phyloP scores from a whole-genome alignment of 2,329 filamentous ascomycete species.

The Fusarium lyarnte region DNA sequence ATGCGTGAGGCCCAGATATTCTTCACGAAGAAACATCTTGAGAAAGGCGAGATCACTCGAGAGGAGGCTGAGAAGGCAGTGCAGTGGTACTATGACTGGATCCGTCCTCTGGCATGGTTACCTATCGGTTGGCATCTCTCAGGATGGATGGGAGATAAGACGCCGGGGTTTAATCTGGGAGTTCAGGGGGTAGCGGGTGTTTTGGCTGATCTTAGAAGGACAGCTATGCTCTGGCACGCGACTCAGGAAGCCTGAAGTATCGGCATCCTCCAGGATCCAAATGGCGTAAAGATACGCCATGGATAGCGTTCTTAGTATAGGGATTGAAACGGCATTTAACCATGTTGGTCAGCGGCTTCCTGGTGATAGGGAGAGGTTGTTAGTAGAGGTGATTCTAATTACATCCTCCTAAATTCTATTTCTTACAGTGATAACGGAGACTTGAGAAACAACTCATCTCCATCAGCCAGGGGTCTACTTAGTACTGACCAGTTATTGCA shows the following conservation, averaged over 20 bases:
- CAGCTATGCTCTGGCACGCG: not conserved
- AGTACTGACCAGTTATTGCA: too few relatives aligned
- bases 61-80: not conserved
- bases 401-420: not conserved
- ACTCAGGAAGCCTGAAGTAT: not conserved
- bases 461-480: too few relatives aligned
- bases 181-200: not conserved
- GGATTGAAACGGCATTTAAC: too few relatives aligned
- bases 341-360: too few relatives aligned
- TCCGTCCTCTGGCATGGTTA: not conserved
- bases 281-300: too few relatives aligned
- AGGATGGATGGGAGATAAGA: not conserved
- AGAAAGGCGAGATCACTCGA: not conserved
- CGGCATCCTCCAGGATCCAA: too few relatives aligned
- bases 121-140: not conserved
- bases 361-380: too few relatives aligned
- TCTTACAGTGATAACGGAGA: not conserved
- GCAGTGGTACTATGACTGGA: not conserved
- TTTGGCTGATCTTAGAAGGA: not conserved
- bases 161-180: not conserved
- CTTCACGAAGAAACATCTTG: not conserved
- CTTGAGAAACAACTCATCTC: not conserved
- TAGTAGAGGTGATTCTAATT: not conserved
- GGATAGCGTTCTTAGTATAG: too few relatives aligned
- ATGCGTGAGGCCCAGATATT: not conserved